Evolutionary conservation across 768 basidiomycete genomes (phyloP), one percentile per base, ranked within the genome.

Genomic region (Fomitopsis pulvina): DNA sequence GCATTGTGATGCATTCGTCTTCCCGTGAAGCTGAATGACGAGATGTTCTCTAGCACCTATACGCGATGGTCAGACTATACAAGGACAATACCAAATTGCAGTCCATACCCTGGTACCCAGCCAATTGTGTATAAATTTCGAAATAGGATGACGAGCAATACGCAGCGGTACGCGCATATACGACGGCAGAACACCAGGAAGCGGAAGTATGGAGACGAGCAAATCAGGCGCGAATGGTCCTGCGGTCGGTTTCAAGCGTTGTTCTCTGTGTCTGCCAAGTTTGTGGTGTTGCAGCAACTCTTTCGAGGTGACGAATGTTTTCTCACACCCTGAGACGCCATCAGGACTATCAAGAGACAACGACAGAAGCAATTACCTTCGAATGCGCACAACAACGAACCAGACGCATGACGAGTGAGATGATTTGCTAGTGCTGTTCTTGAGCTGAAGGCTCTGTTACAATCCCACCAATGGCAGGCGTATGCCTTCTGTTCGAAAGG

Each of bases 391-490:
- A 47, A 56, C 29, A 80, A 59, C 20, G 71, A 64, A 30, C 60
- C 51, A 18, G 65, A 56, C 20, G 73, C 73, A 66, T 89, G 87
- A 30, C 57, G 72, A 54, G 72, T 69, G 5, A 85, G 59, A 63
- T 89, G 86, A 47, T 63, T 53, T 34, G 65, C 63, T 50, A 78
- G 63, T 42, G 68, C 57, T 38, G 66, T 63, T 38, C 61, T 60
- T 42, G 59, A 58, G n/a, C 47, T 45, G 61, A 76, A 75, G 48
- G 60, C 66, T 26, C 67, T 67, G n/a, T 70, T 69, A 60, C 84
- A 87, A 25, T 67, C 66, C 16, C 72, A 68, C 85, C 86, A 87
- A 41, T 60, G 67, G 62, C 83, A 84, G 29, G 62, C 56, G 54
- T 69, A 78, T 11, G 63, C 60, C n/a, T 57, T 59, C 71, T 76